Conservation (phyloP, 2,329 filamentous ascomycete species). For the Fusarium sp. region DNA sequence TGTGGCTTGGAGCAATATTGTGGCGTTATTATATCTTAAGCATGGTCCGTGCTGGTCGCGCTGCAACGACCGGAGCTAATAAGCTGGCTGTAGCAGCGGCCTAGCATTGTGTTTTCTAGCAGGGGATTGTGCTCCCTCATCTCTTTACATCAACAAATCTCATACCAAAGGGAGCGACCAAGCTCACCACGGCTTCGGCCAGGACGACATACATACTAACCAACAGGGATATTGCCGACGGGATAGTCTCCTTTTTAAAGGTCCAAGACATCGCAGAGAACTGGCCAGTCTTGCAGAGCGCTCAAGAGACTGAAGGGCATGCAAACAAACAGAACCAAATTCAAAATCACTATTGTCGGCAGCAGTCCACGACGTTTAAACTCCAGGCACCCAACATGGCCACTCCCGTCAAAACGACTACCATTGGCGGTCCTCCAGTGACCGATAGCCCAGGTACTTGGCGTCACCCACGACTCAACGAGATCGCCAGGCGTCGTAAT, state of each 20-base stretch:
- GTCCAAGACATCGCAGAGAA: background rate
- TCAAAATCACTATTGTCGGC: background rate
- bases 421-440: constrained; percentile 55
- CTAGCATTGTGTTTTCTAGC: constrained; percentile 40
- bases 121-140: constrained; percentile 32
- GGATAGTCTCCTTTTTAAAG: background rate
- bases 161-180: constrained; percentile 43
- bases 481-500: constrained; percentile 85
- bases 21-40: constrained; percentile 10
- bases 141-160: constrained; percentile 48
- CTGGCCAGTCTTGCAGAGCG: background rate
- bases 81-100: constrained; percentile 23
- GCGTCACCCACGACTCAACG: constrained; percentile 88
- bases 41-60: constrained; percentile 35
- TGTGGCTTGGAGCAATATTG: constrained; percentile 27
- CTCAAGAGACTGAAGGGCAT: constrained; percentile 1
- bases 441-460: constrained; percentile 79
- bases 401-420: constrained; percentile 48
- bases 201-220: constrained; percentile 47
- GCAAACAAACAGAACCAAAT: constrained; percentile 3
- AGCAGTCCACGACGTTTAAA: background rate
- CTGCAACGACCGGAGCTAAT: constrained; percentile 36
- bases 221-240: constrained; percentile 17
- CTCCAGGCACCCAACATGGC: constrained; percentile 41
- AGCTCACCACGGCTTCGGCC: constrained; percentile 48